Base-by-base conservation (phyloP, 2,329 filamentous ascomycete genomes). In the Fusarium subglutinans region DNA sequence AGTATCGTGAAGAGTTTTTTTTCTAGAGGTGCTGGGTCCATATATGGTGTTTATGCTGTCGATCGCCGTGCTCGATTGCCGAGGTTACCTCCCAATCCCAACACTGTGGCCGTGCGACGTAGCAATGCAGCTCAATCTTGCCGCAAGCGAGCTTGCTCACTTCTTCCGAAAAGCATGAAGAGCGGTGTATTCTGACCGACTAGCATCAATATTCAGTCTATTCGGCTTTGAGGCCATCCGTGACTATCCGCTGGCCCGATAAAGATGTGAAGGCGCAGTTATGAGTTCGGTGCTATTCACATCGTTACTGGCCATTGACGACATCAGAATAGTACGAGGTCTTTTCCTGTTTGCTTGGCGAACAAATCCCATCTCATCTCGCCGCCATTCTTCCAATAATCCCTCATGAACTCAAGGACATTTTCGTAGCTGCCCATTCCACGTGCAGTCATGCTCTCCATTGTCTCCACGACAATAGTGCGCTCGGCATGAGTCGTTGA, bases 291-390 rank as follows among this genome's bases (percentile, higher is more conserved):
- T 18, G 33, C 3, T 26, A 37, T 22, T 44, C 15, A n/a, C 0
- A 22, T 20, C 4, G 14, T 53, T 24, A 14, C 11, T 38, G 24
- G 26, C 24, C 8, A 22, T 28, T 38, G 20, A 15, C 24, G 20
- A 24, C 37, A 22, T 66, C 54, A 69, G 24, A 61, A 67, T 15
- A 69, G 15, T 3, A 69, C 57, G 13, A 70, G 38, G 8, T 67
- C 66, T n/a, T 43, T 62, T 40, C 50, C 56, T n/a, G 40, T 51
- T 30, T 70, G 45, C 30, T 56, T 62, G 10, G 66, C 57, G n/a
- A 70, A 67, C 5, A 63, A 13, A 18, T 70, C 66, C 66, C 66
- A 70, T 33, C 63, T 38, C 38, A 57, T 56, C 3, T 54, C 44
- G 1, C 56, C 63, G 0, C 66, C 63, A 13, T 51, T 45, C n/a